These are phyloP conservation scores for Brassica balearica DNA, from an alignment of 441 rosid species.

Conservation along the genomic window DNA sequence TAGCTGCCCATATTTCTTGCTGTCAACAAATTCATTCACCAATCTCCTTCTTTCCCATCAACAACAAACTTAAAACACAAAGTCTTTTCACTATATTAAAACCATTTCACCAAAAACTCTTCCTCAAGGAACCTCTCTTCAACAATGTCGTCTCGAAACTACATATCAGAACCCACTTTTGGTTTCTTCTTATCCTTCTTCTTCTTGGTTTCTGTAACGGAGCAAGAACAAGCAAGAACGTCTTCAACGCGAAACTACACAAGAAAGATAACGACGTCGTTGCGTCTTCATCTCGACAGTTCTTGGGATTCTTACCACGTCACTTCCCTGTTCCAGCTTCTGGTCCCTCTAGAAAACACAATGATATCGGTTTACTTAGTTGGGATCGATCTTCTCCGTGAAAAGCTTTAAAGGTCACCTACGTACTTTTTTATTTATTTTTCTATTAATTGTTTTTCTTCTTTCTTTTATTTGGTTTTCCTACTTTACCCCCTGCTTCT, in stretches of 20 bases:
- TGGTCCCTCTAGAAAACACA: slow-evolving; percentile 94
- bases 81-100: slow-evolving; percentile 7
- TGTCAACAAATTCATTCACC: slow-evolving; percentile 43
- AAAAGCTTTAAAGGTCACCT: slow-evolving; percentile 26
- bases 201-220: slow-evolving; percentile 52
- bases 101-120: slow-evolving; percentile 10
- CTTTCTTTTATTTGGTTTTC: neutral
- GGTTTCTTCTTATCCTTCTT: slow-evolving; percentile 36
- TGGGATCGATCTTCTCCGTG: slow-evolving; percentile 40
- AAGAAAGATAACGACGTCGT: slow-evolving; percentile 32
- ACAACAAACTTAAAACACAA: slow-evolving; percentile 20
- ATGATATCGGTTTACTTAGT: slow-evolving; percentile 71
- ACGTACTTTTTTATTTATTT: neutral
- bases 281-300: slow-evolving; percentile 50
- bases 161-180: slow-evolving; percentile 29
- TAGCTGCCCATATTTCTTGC: slow-evolving; percentile 45
- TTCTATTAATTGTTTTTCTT: slow-evolving; percentile 9
- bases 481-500: slow-evolving; percentile 9
- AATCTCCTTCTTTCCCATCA: slow-evolving; percentile 27
- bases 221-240: slow-evolving; percentile 56
- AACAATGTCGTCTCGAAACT: slow-evolving; percentile 40
- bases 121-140: slow-evolving; percentile 17
- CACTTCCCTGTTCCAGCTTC: slow-evolving; percentile 82
- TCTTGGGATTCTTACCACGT: slow-evolving; percentile 74
- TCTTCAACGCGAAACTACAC: slow-evolving; percentile 52